A percentile compares a stretch with the other conserved stretches of the same genome.
These are phyloP conservation scores for Linum tenue DNA, from an alignment of 345 rosid species.

Conservation along the genomic window DNA sequence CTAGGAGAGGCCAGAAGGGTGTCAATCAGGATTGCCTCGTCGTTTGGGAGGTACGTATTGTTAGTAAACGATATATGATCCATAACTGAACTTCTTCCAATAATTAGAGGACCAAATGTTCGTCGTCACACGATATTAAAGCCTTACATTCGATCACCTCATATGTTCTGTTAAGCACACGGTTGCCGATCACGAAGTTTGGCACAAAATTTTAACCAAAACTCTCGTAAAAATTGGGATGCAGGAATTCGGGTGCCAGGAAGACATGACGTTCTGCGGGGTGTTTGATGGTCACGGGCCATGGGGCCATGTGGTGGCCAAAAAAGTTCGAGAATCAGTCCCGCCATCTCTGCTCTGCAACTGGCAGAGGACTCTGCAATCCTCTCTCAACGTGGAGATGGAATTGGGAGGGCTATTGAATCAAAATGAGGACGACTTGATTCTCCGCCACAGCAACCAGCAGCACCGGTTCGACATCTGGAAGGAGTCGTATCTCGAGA, in stretches of 20 bases:
- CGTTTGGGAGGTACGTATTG: conserved; percentile 67
- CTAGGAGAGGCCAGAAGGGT: conserved; percentile 77
- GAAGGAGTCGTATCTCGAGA: conserved; percentile 64
- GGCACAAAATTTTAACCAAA: neutral
- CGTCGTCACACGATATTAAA: no score
- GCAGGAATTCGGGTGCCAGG: conserved; percentile 85
- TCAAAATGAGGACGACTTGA: neutral
- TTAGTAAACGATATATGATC: neutral
- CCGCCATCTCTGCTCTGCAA: conserved; percentile 59
- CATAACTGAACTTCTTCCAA: no score
- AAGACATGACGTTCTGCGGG: conserved; percentile 75
- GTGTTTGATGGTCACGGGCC: conserved; percentile 95
- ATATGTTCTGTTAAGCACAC: no score
- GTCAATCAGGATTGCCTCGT: conserved; percentile 67
- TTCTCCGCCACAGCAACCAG: neutral
- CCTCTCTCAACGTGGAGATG: conserved; percentile 26
- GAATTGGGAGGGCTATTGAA: conserved; percentile 16
- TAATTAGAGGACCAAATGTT: neutral
- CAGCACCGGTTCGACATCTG: conserved; percentile 43
- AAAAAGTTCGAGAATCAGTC: conserved; percentile 42
- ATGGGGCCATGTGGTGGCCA: conserved; percentile 78
- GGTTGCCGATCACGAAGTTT: no score
- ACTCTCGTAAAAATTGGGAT: neutral
- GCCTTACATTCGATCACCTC: no score
- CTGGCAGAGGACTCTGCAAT: conserved; percentile 56